These are phyloP conservation scores for Candida golubevii DNA, from an alignment of 805 yeast species.

Conservation along the genomic window DNA sequence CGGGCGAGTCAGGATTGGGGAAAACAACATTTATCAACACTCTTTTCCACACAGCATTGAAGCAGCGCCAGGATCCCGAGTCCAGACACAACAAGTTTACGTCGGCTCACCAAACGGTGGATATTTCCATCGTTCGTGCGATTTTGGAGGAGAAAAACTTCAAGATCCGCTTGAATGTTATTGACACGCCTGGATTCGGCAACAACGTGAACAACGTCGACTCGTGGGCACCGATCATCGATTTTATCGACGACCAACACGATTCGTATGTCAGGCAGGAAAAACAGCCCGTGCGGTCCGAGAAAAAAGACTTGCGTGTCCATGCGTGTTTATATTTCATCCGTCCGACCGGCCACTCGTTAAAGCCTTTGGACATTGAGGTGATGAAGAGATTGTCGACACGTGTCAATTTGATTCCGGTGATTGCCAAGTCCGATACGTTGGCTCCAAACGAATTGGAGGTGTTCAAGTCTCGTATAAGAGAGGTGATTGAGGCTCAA, in stretches of 20 bases:
- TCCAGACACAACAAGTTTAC: constrained; percentile 57
- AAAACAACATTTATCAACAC: constrained; percentile 90
- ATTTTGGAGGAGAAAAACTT: constrained; percentile 81
- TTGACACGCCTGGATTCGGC: constrained; percentile 94
- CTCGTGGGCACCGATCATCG: constrained; percentile 82
- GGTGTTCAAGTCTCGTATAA: constrained; percentile 67
- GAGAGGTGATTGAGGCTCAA: constrained; percentile 80
- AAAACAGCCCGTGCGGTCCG: constrained; percentile 75
- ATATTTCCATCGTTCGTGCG: constrained; percentile 75
- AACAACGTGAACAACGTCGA: constrained; percentile 82
- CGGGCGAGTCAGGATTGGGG: constrained; percentile 91
- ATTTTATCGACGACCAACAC: constrained; percentile 89
- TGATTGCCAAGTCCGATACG: constrained; percentile 86
- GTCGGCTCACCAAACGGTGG: constrained; percentile 59
- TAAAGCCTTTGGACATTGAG: constrained; percentile 83
- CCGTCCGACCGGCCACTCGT: constrained; percentile 85
- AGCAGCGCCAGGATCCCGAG: constrained; percentile 52
- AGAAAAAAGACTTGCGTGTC: constrained; percentile 75
- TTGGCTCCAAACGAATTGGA: constrained; percentile 66
- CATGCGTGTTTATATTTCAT: constrained; percentile 89
- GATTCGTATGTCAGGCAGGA: constrained; percentile 87
- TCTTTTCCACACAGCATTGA: constrained; percentile 69
- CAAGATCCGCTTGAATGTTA: constrained; percentile 67
- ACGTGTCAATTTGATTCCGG: constrained; percentile 83
- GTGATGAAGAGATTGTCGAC: constrained; percentile 79